Evolutionary conservation across 257 asterid genomes (phyloP), one percentile per base, ranked within the genome.

Genomic region (Solanum rostratum): DNA sequence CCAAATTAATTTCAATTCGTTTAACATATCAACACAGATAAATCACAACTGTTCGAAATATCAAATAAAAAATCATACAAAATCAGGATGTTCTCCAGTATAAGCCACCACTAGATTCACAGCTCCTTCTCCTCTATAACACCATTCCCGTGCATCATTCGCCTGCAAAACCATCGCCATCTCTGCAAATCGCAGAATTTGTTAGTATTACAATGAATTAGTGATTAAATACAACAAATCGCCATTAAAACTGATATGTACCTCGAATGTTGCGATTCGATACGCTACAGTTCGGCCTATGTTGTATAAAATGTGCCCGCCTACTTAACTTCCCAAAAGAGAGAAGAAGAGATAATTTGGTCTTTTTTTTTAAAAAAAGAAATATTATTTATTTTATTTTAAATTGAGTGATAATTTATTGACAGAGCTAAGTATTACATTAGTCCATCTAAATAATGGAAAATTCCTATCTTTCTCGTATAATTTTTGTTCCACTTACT

Each of bases 61-160:
- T 74, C 4, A 33, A 33, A 33, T 33, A 33, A 33, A 46, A 73
- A 46, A 46, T 1, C 81, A 76, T 24, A 76, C 62, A 14, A 76
- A 76, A 46, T 76, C 16, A 4, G 81, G 81, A 15, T 24, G 60
- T 46, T 76, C 41, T 46, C 81, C 81, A 15, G 10, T 76, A 49
- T 24, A 76, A 74, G 81, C 11, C 49, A 76, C 43, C 13, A 76
- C 81, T n/a, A 74, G 60, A 74, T 74, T 74, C 41, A 22, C 59
- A 74, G 81, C 81, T 73, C 81, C 99, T 90, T 95, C 99, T 71
- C 98, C 99, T 90, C 97, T 94, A 50, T 97, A 97, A 86, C 89
- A 83, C 98, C 99, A 97, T 52, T 97, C 97, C 57, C 76, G 80
- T 3, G 98, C 98, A 74, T 97, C 94, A 59, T 95, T 85, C 14